Evolutionary conservation across 2,329 filamentous ascomycete species (phyloP), one percentile per base, ranked within the genome.

Genomic region (Phoma sp.): DNA sequence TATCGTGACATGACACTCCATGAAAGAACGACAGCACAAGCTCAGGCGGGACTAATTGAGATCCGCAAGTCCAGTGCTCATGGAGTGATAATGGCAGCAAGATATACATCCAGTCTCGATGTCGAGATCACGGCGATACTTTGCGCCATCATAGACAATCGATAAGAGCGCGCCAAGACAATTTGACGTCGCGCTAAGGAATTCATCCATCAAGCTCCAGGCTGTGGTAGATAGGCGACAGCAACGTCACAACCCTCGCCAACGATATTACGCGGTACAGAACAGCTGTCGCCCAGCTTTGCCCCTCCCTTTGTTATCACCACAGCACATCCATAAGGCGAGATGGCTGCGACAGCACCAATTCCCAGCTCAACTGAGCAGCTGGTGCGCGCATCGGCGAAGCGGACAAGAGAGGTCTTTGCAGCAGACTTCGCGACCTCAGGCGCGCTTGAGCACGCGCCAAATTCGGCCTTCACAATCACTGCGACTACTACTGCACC

Each of bases 381-480:
- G 44, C 61, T 68, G 4, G 65, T 77, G 23, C 76, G 76, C 46
- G 72, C 69, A 46, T 83, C 81, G 14, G 78, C 80, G 43, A 84
- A 84, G 65, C 77, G 81, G 40, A 83, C 81, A 47, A 75, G 82
- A 60, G 79, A 82, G 58, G 75, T 83, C 57, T 84, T 83, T 58
- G 79, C 78, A 44, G 75, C 79, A 64, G 81, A 83, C 61, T 82
- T 81, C 57, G 80, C 75, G 8, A 77, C 78, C 7, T 59, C 72
- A 1, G 67, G 69, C 14, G 76, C 76, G 10, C 70, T 81, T 30
- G 71, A 77, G 35, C 74, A 78, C 62, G 62, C 74, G 49, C 55
- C 73, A 11, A 76, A 76, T 45, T 64, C 75, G 41, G 59, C 65
- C 37, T 74, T 73, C 40, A 72, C 77, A 4, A 74, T 78, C 51